Evolutionary conservation across 2,329 filamentous ascomycete genomes (phyloP).

Genomic region (Fusarium piperis): DNA sequence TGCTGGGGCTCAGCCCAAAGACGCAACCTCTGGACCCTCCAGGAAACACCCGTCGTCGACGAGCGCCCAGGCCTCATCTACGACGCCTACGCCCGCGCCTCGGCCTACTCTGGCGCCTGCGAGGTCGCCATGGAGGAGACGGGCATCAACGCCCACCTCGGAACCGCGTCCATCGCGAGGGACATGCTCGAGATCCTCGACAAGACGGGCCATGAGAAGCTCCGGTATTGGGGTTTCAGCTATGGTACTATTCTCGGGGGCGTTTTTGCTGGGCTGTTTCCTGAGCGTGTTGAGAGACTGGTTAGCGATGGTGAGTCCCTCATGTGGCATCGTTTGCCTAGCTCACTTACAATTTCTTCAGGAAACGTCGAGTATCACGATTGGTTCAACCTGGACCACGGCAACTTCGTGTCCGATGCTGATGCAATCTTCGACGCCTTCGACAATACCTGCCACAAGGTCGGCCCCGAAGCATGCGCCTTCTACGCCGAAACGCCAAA

Average conservation of each 20-base stretch:
- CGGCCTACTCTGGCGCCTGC: conserved; percentile 55
- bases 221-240: conserved; percentile 65
- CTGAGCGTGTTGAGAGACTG: conserved; percentile 59
- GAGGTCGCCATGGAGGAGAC: conserved; percentile 50
- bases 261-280: conserved; percentile 62
- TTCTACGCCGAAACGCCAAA: conserved; percentile 52
- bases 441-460: conserved; percentile 62
- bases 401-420: conserved; percentile 62
- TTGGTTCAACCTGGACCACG: conserved; percentile 58
- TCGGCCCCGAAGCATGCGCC: conserved; percentile 58
- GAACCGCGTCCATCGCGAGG: conserved; percentile 56
- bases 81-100: conserved; percentile 55
- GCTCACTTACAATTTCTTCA: conserved; percentile 8
- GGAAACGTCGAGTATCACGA: conserved; percentile 64
- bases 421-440: conserved; percentile 65
- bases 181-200: conserved; percentile 60
- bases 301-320: conserved; percentile 58
- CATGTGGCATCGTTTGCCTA: accelerated
- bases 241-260: conserved; percentile 64
- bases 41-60: conserved; percentile 57
- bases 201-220: conserved; percentile 52
- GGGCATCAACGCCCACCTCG: conserved; percentile 52
- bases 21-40: conserved; percentile 54
- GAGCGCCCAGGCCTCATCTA: conserved; percentile 57
- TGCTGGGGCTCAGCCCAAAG: conserved; percentile 59